Evolutionary conservation across 768 basidiomycete species (phyloP).

Genomic region (Pholiota conissans): DNA sequence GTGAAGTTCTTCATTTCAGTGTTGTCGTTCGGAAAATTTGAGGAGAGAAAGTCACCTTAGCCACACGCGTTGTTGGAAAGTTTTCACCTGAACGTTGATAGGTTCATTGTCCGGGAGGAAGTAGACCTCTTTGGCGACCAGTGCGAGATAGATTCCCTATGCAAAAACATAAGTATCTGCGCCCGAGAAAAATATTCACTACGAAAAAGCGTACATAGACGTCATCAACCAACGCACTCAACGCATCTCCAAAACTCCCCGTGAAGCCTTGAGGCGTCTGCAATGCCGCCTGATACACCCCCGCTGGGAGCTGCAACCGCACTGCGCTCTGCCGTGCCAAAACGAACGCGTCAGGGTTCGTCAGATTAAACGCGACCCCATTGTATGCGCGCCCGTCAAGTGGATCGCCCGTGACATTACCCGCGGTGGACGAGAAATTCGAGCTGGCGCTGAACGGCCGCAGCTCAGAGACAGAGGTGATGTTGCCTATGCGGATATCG

Average conservation of each 20-base stretch:
- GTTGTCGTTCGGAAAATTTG: neutral
- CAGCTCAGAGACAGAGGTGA: conserved; percentile 34
- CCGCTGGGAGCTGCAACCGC: conserved; percentile 48
- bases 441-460: conserved; percentile 12
- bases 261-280: conserved; percentile 36
- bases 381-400: conserved; percentile 52
- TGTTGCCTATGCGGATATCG: conserved; percentile 43
- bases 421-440: conserved; percentile 38
- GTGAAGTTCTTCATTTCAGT: neutral
- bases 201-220: conserved; percentile 47
- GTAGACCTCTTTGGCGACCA: conserved; percentile 52
- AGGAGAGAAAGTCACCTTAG: conserved; percentile 37
- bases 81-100: conserved; percentile 40
- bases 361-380: conserved; percentile 49
- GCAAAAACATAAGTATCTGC: neutral
- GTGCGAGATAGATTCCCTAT: conserved; percentile 47
- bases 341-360: conserved; percentile 40
- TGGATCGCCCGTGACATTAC: conserved; percentile 45
- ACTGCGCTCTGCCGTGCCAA: conserved; percentile 41
- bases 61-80: conserved; percentile 46
- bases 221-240: conserved; percentile 35
- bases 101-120: conserved; percentile 38
- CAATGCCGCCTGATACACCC: conserved; percentile 47
- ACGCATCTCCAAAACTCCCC: conserved; percentile 37
- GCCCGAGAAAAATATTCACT: neutral